Evolutionary conservation across 441 rosid genomes (phyloP).

Genomic region (Bruguiera hainesii): DNA sequence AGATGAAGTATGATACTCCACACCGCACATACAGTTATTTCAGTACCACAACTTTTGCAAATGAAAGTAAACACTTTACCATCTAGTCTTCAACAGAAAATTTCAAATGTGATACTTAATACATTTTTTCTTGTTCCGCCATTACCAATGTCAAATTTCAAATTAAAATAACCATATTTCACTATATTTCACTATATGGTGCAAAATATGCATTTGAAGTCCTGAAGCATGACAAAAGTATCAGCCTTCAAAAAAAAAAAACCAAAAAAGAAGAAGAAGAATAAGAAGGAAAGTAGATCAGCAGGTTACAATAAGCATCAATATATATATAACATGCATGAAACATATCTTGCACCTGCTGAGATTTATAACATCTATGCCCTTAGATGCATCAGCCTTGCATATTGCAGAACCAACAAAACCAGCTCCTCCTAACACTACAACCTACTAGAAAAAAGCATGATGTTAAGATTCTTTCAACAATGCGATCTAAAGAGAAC

Average conservation of each 20-base stretch:
- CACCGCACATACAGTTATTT: too few relatives aligned
- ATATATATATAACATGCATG: neutral
- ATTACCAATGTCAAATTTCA: neutral
- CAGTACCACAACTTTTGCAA: too few relatives aligned
- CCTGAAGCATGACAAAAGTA: slow-evolving; percentile 36
- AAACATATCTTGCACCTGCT: slow-evolving; percentile 53
- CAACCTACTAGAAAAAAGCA: slow-evolving; percentile 49
- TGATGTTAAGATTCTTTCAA: slow-evolving; percentile 6
- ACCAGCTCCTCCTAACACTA: slow-evolving; percentile 86
- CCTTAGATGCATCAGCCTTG: slow-evolving; percentile 78
- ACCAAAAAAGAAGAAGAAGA: too few relatives aligned
- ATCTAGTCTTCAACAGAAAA: neutral
- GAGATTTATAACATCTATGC: slow-evolving; percentile 78
- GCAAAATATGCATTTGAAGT: neutral
- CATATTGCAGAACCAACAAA: slow-evolving; percentile 94
- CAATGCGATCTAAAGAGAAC: neutral
- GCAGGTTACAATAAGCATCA: neutral
- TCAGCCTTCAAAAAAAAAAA: slow-evolving; percentile 8
- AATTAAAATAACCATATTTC: neutral
- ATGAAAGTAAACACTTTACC: neutral
- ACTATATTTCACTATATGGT: neutral
- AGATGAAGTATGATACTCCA: too few relatives aligned
- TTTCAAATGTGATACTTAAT: neutral
- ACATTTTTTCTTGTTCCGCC: neutral
- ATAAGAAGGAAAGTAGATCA: too few relatives aligned